phyloP scores from a whole-genome alignment of 176 grass and related monocot species.

The Carex littledalei region DNA sequence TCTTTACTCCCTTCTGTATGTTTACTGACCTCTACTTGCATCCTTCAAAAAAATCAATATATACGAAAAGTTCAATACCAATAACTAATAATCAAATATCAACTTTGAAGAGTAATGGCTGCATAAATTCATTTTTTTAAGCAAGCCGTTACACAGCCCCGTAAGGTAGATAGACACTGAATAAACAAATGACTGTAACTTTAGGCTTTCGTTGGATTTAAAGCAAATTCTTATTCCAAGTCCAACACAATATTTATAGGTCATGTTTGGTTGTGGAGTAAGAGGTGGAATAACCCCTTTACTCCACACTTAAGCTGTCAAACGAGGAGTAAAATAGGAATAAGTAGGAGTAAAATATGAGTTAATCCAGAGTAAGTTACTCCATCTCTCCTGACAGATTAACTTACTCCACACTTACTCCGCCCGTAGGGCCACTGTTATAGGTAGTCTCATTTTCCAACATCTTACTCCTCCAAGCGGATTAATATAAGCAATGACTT shows the following conservation, averaged over 20 bases:
- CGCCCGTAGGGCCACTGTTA: too few species aligned
- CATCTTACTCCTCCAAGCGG: too few species aligned
- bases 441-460: too few species aligned
- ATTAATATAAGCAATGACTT: too few species aligned
- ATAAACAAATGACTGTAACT: neutral
- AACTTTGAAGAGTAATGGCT: neutral
- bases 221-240: neutral
- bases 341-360: too few species aligned
- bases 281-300: too few species aligned
- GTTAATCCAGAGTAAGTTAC: too few species aligned
- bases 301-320: too few species aligned
- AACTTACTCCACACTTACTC: too few species aligned
- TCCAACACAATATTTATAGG: neutral
- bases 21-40: conserved; percentile 99
- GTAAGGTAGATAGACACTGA: neutral
- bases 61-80: neutral
- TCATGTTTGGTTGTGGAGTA: too few species aligned
- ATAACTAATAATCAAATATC: neutral
- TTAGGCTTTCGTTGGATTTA: neutral
- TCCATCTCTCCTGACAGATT: too few species aligned
- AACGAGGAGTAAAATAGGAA: too few species aligned
- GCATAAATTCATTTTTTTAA: neutral
- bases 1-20: conserved; percentile 88
- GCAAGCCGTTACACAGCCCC: neutral
- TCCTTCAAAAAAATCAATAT: conserved; percentile 38